phyloP scores from a whole-genome alignment of 495 filamentous ascomycete genomes.

The Annulohypoxylon stygium region DNA sequence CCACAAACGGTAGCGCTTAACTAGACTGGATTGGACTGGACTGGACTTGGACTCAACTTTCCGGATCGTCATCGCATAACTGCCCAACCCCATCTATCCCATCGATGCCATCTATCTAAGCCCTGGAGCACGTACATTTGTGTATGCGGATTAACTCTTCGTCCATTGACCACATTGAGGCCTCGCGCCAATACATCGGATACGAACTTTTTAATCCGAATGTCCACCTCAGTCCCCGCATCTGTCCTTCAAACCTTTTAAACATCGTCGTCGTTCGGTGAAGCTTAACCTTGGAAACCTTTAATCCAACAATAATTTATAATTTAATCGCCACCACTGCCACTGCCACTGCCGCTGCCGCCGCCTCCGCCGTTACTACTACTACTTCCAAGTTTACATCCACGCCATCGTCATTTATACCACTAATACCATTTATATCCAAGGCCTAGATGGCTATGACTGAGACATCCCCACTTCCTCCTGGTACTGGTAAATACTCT shows the following conservation, averaged over 20 bases:
- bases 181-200: constrained; percentile 28
- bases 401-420: constrained; percentile 2
- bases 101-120: background rate
- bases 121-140: constrained; percentile 1
- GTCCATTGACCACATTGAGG: constrained; percentile 28
- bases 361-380: too few species aligned
- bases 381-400: background rate
- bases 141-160: constrained; percentile 12
- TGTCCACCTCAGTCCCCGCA: background rate
- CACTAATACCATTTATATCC: constrained; percentile 1
- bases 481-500: constrained; percentile 72
- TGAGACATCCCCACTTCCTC: constrained; percentile 70
- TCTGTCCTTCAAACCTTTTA: constrained; percentile 8
- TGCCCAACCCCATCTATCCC: constrained; percentile 26
- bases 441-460: constrained; percentile 72
- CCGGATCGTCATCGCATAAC: constrained; percentile 38
- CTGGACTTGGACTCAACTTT: too few species aligned
- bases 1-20: background rate
- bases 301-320: constrained; percentile 23
- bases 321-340: constrained; percentile 28
- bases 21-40: background rate
- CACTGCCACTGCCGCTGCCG: background rate
- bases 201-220: constrained; percentile 19
- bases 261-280: constrained; percentile 10
- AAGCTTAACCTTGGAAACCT: constrained; percentile 25